Evolutionary conservation across 2,329 filamentous ascomycete species (phyloP).

Genomic region (Tolypocladium album): DNA sequence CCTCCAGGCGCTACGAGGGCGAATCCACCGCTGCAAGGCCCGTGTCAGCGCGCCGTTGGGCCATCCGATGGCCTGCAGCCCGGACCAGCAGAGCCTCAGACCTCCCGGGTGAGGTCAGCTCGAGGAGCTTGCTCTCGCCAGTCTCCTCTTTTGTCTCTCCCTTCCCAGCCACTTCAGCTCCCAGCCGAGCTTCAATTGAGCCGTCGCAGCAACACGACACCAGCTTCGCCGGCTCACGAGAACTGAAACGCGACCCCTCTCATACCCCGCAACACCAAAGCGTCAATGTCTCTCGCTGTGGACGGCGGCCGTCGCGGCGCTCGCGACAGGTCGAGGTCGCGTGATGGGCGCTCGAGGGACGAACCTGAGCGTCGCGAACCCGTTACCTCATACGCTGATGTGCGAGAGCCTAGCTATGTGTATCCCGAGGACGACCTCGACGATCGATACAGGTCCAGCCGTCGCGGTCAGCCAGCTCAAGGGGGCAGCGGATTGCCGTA

Average conservation of each 20-base stretch:
- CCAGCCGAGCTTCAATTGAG: background rate
- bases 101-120: background rate
- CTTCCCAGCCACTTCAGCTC: background rate
- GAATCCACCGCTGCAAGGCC: background rate
- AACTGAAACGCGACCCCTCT: background rate
- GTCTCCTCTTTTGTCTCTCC: background rate
- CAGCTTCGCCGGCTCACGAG: background rate
- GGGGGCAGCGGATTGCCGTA: constrained; percentile 23
- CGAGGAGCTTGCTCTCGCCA: background rate
- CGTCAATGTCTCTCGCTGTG: constrained; percentile 42
- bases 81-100: background rate
- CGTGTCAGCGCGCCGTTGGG: background rate
- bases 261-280: background rate
- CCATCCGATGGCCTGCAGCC: background rate
- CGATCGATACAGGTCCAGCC: constrained; percentile 19
- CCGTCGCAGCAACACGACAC: background rate
- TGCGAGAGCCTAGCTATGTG: constrained; percentile 29
- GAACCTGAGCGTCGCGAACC: constrained; percentile 18
- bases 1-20: background rate
- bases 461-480: constrained; percentile 21
- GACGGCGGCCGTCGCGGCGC: constrained; percentile 32
- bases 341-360: constrained; percentile 21
- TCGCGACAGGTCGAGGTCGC: constrained; percentile 36
- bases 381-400: constrained; percentile 23
- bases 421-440: constrained; percentile 32